phyloP scores from a whole-genome alignment of 164 flowering plant species.

The Pachysandra terminalis region DNA sequence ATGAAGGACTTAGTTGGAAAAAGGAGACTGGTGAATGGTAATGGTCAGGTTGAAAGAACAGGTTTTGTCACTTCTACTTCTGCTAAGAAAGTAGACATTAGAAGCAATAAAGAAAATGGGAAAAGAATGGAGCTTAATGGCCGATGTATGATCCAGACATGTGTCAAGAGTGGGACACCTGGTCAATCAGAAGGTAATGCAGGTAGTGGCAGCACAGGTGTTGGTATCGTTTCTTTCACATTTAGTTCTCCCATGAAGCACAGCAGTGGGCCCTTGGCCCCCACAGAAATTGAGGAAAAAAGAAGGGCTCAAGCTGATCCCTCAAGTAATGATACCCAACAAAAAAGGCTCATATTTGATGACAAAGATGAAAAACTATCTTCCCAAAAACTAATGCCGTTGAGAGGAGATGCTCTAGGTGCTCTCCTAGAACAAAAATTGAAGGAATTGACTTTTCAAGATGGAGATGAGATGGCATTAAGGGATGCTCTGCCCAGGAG shows the following conservation, averaged over 20 bases:
- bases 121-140: constrained; percentile 15
- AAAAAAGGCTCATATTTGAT: constrained; percentile 16
- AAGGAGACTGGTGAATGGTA: constrained; percentile 37
- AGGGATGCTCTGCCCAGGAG: constrained; percentile 30
- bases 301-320: background rate
- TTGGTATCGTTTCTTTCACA: constrained; percentile 42
- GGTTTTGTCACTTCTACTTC: constrained; percentile 12
- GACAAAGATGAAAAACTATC: constrained; percentile 20
- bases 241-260: constrained; percentile 54
- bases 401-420: constrained; percentile 58
- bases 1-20: constrained; percentile 35
- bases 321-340: background rate
- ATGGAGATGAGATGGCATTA: constrained; percentile 38
- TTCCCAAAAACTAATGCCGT: constrained; percentile 18
- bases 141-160: constrained; percentile 12
- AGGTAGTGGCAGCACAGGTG: constrained; percentile 16
- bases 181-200: constrained; percentile 17
- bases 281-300: constrained; percentile 12
- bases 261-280: constrained; percentile 14
- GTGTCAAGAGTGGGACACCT: constrained; percentile 15
- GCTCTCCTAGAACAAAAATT: constrained; percentile 66
- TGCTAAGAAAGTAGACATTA: constrained; percentile 23
- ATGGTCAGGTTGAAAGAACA: constrained; percentile 27
- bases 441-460: constrained; percentile 55
- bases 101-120: constrained; percentile 11